Base-by-base conservation (phyloP, 73 alveolate genomes). In the Diophrys appendiculata region DNA sequence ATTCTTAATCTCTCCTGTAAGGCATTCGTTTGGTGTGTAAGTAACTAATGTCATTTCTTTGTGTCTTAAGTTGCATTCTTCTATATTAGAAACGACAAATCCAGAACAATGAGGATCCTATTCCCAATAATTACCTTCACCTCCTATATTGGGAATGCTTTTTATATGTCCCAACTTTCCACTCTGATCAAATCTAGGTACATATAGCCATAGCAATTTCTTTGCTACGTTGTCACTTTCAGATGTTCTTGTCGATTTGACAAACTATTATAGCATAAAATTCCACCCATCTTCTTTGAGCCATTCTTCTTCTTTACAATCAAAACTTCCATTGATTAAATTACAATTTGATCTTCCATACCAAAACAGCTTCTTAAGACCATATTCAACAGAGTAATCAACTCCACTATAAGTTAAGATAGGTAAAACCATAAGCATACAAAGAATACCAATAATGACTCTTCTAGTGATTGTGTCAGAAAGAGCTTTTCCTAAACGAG, bases 371-470 rank as follows among this genome's bases (percentile, higher is more conserved):
- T 87, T 43, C 54, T 87, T 67, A 0, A 90, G 80, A 0, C 96
- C 96, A 81, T 56, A 87, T 28, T 82, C 73, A 2, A 78, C 52
- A 0, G 94, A 52, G 74, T 33, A 68, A 28, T 71, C 89, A 22
- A 65, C 34, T 13, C 85, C 85, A 27, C 76, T 56, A 73, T 80
- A 82, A n/a, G 92, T 90, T 29, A 90, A 73, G 3, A 86, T 26
- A 0, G 96, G 96, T 29, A 90, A 72, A 28, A 90, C 78, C 89
- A 90, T 80, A 29, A 90, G 84, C 92, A 90, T 76, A 1, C 73
- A 68, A 0, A 90, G 76, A 11, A 90, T 91, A n/a, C 93, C 96
- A 30, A 90, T 90, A 64, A 90, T 90, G 29, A 90, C 94, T 54
- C 93, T 76, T 69, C 96, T 73, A 33, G 93, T 90, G 8, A 82